A percentile compares a stretch with the other conserved stretches of the same genome.
Conservation (phyloP, 2,329 filamentous ascomycete species). For the Cladosporium sp. region DNA sequence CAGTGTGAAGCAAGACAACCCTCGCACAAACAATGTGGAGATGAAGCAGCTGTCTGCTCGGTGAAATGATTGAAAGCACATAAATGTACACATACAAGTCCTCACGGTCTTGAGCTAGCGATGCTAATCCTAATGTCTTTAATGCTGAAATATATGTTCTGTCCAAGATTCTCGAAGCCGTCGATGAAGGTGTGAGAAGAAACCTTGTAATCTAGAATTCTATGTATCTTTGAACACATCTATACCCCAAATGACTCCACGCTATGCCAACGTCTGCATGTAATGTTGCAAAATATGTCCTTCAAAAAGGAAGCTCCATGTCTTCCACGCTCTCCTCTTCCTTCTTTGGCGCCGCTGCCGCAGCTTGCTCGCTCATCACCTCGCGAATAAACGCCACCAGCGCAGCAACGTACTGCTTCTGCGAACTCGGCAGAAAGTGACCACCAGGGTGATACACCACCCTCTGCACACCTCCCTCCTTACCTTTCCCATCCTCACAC, state of each 20-base stretch:
- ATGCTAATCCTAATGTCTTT: conserved; percentile 10
- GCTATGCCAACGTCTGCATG: neutral
- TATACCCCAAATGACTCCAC: neutral
- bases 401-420: conserved; percentile 74
- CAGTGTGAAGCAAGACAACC: conserved; percentile 22
- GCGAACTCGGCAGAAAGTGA: conserved; percentile 76
- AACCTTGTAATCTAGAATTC: neutral
- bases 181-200: too few relatives aligned
- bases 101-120: neutral
- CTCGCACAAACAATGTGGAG: conserved; percentile 58
- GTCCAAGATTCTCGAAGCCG: too few relatives aligned
- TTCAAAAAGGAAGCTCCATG: conserved; percentile 64
- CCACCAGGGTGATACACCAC: conserved; percentile 77
- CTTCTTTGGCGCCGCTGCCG: conserved; percentile 28
- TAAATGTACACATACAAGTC: neutral
- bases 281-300: neutral
- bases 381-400: conserved; percentile 67
- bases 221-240: neutral
- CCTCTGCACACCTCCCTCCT: conserved; percentile 34
- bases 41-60: conserved; percentile 53
- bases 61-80: neutral
- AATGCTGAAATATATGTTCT: neutral
- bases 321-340: conserved; percentile 58
- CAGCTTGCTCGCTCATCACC: conserved; percentile 39
- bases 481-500: conserved; percentile 49